phyloP scores from a whole-genome alignment of 2,329 filamentous ascomycete species.

The Alternaria sp. region DNA sequence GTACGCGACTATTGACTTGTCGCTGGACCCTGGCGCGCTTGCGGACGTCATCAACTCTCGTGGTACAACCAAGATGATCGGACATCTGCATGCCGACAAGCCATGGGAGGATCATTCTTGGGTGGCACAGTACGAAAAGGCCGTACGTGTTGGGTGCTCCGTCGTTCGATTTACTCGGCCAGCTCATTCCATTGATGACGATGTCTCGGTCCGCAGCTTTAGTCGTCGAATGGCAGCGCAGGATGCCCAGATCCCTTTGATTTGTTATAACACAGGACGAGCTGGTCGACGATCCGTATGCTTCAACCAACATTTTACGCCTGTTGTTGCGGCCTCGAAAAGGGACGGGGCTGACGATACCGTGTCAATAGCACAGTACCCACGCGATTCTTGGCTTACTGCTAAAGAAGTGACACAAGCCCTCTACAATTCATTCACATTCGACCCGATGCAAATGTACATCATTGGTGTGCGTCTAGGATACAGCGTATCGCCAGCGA shows the following conservation, averaged over 20 bases:
- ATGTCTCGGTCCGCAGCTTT: constrained; percentile 65
- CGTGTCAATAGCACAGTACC: constrained; percentile 11
- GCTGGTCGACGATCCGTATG: constrained; percentile 69
- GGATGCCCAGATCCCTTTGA: constrained; percentile 59
- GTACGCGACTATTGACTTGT: constrained; percentile 65
- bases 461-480: constrained; percentile 75
- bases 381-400: constrained; percentile 61
- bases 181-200: constrained; percentile 65
- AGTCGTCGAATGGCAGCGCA: constrained; percentile 57
- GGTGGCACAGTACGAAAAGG: constrained; percentile 64
- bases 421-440: constrained; percentile 69
- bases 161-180: constrained; percentile 67
- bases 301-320: constrained; percentile 70
- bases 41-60: constrained; percentile 58
- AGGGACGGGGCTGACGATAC: constrained; percentile 23
- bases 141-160: constrained; percentile 64
- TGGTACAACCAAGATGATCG: constrained; percentile 67
- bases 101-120: constrained; percentile 65
- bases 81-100: constrained; percentile 56
- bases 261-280: constrained; percentile 69
- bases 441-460: constrained; percentile 73
- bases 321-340: constrained; percentile 61
- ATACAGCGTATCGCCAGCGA: constrained; percentile 76
- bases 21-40: constrained; percentile 60
- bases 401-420: constrained; percentile 68